Conservation (phyloP, 1,139 yeast genomes). For the Hansenula lynferdii region DNA sequence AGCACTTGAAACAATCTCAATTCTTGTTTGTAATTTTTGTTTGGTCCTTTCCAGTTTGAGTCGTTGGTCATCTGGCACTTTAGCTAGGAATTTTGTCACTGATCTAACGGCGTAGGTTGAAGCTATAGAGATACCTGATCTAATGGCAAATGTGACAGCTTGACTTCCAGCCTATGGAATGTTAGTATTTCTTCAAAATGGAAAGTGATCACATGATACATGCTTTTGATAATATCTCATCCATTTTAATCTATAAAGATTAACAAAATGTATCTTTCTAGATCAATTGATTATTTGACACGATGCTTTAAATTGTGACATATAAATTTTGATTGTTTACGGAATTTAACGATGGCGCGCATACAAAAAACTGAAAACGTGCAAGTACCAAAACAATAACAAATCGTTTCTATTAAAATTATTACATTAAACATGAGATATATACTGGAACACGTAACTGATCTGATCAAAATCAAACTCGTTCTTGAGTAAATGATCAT, state of each 20-base stretch:
- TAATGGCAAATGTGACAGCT: slow-evolving; percentile 74
- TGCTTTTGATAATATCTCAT: slow-evolving; percentile 5
- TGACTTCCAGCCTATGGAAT: slow-evolving; percentile 75
- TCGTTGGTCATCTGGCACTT: slow-evolving; percentile 56
- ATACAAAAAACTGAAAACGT: too few relatives aligned
- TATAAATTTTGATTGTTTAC: too few relatives aligned
- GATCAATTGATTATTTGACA: too few relatives aligned
- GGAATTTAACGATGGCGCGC: too few relatives aligned
- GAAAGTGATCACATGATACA: neutral
- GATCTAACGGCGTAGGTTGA: slow-evolving; percentile 72
- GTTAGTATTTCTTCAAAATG: too few relatives aligned
- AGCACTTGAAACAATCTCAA: slow-evolving; percentile 60
- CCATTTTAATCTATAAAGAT: too few relatives aligned
- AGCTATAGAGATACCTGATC: slow-evolving; percentile 74
- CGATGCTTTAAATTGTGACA: too few relatives aligned
- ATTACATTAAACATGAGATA: slow-evolving; percentile 65
- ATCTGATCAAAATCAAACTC: slow-evolving; percentile 69
- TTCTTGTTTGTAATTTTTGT: slow-evolving; percentile 51
- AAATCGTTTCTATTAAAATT: too few relatives aligned
- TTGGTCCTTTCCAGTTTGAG: slow-evolving; percentile 36
- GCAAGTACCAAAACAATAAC: too few relatives aligned
- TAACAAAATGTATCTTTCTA: too few relatives aligned
- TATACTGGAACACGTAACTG: slow-evolving; percentile 87
- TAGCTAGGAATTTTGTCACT: slow-evolving; percentile 51
- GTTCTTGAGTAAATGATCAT: slow-evolving; percentile 71